Evolutionary conservation across 192 early-diverging fungal species (phyloP), one percentile per base, ranked within the genome.

Genomic region (Linnemannia exigua): DNA sequence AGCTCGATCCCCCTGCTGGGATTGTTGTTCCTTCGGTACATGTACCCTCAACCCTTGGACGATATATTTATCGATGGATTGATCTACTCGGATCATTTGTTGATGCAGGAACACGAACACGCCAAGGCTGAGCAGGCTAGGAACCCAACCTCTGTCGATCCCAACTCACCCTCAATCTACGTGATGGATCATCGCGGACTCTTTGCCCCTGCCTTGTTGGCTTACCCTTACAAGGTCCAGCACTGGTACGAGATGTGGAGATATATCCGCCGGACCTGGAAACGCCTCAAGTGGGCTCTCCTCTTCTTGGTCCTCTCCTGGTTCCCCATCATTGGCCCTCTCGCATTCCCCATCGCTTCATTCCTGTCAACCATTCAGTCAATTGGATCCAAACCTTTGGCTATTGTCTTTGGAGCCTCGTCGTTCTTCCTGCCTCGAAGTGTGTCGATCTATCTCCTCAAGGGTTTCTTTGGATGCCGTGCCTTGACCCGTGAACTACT

Each of bases 11-110:
- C 93, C 0, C 81, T 94, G 46, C 47, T 89, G 3, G 90, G 89
- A 2, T 67, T 94, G 20, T 50, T 94, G 41, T 91, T 92, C 76
- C 81, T 94, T 77, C 81, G 91, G 28, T 92, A 92, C 63, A 20
- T 94, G n/a, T 93, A 94, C 68, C 89, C 92, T 16, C 82, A 90
- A 61, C 89, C 91, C 47, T 73, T 94, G 38, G 92, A 94, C 76
- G 87, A 89, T 52, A 82, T 94, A 35, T 94, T 94, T 77, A 79
- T 94, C 61, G 89, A 91, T 20, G 89, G 89, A 8, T 54, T 93
- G 11, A 50, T 73, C 16, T 89, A 88, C 52, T 76, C 90, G 25
- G 92, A 93, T 67, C 71, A 78, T 25, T 51, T 75, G 51, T 54
- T 87, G 73, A 19, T 68, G 8, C 86, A 89, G 78, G 87, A 89